Evolutionary conservation across 768 basidiomycete species (phyloP).

Genomic region (Agaricus blazei): DNA sequence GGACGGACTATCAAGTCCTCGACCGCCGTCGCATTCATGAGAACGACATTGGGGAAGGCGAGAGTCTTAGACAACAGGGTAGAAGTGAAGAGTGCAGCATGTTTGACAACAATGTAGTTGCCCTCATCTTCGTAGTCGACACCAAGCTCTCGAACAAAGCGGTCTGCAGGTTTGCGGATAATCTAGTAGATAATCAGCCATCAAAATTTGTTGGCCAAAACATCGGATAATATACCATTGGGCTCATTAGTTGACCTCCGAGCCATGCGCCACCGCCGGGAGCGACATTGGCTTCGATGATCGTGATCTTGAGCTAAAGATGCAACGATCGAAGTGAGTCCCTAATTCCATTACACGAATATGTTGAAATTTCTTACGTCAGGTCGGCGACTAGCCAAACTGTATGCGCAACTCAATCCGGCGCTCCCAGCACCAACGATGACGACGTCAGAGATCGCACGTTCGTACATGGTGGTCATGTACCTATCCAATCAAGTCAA

Average conservation of each 20-base stretch:
- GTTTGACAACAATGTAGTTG: slow-evolving; percentile 73
- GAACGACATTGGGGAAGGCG: slow-evolving; percentile 62
- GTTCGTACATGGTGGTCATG: slow-evolving; percentile 69
- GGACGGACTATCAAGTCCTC: slow-evolving; percentile 71
- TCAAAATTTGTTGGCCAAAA: neutral
- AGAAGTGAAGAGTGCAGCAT: slow-evolving; percentile 77
- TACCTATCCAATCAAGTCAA: slow-evolving; percentile 37
- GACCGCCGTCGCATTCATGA: slow-evolving; percentile 79
- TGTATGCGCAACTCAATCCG: slow-evolving; percentile 72
- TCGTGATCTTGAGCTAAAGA: slow-evolving; percentile 41
- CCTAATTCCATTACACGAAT: neutral
- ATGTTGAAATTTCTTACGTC: slow-evolving; percentile 36
- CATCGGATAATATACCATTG: slow-evolving; percentile 46
- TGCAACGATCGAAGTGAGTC: neutral
- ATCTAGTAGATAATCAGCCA: slow-evolving; percentile 34
- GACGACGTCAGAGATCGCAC: slow-evolving; percentile 71
- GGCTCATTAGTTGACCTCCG: slow-evolving; percentile 73
- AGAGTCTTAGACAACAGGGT: slow-evolving; percentile 70
- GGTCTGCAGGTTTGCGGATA: slow-evolving; percentile 72
- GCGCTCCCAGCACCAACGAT: slow-evolving; percentile 71
- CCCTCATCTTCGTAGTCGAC: slow-evolving; percentile 79
- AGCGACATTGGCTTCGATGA: slow-evolving; percentile 76
- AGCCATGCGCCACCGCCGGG: slow-evolving; percentile 79
- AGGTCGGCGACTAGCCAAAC: slow-evolving; percentile 60
- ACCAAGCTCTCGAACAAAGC: slow-evolving; percentile 63